Evolutionary conservation across 78 protist species (phyloP).

Genomic region (Trichosphaerium sp.): DNA sequence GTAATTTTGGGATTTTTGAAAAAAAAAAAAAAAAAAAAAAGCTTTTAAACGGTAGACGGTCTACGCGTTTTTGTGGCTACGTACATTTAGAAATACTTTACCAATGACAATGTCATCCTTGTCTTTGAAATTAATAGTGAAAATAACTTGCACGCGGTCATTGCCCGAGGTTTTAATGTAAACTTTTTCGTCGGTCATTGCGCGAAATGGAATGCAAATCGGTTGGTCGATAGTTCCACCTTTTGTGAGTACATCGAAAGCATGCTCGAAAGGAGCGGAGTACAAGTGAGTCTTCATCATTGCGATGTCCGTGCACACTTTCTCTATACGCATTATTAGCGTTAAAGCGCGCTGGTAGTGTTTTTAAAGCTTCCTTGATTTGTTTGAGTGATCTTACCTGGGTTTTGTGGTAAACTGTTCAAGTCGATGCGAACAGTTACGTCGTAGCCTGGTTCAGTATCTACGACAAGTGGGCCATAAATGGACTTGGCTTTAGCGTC

Average conservation of each 20-base stretch:
- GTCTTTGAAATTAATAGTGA: slow-evolving; percentile 59
- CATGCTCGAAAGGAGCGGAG: slow-evolving; percentile 66
- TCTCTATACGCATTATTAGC: not conserved
- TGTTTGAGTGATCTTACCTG: slow-evolving; percentile 9
- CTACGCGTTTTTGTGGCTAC: too few species aligned
- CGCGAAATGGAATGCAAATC: slow-evolving; percentile 48
- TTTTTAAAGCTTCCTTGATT: not conserved
- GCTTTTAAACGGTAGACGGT: too few species aligned
- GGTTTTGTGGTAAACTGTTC: slow-evolving; percentile 11
- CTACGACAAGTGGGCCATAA: slow-evolving; percentile 37
- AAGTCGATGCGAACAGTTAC: slow-evolving; percentile 16
- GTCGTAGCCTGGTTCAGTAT: slow-evolving; percentile 45
- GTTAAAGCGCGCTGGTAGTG: not conserved
- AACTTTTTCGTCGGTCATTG: slow-evolving; percentile 41
- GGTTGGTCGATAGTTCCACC: slow-evolving; percentile 6
- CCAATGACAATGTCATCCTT: slow-evolving; percentile 55
- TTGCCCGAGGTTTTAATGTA: slow-evolving; percentile 37
- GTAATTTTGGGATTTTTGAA: not conserved
- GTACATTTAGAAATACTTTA: slow-evolving; percentile 68
- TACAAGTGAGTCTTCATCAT: slow-evolving; percentile 51
- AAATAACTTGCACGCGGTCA: slow-evolving; percentile 63
- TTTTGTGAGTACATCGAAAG: slow-evolving; percentile 22
- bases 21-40: not conserved
- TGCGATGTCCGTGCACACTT: not conserved
- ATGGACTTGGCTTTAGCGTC: not conserved